Base-by-base conservation (phyloP, 345 rosid genomes). In the Bretschneidera sinensis region DNA sequence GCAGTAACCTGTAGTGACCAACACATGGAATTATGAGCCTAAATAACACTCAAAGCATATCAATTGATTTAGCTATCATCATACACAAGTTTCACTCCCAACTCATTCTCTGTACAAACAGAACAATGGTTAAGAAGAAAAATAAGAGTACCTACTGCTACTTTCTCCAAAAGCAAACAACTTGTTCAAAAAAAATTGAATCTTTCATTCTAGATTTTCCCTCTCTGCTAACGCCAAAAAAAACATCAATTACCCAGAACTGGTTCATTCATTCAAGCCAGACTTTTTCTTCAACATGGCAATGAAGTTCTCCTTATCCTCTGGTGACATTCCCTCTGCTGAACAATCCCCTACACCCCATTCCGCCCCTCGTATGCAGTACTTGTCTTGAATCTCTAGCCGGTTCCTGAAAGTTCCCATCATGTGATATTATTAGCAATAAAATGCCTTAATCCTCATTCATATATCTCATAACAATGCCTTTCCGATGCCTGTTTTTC, bases 321-420 rank as follows among this genome's bases (percentile, higher is more conserved):
- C 82, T 1, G 83, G 81, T 1, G 89, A 72, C 98, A 92, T 89
- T 11, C 84, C 96, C 43, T 73, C 94, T 0, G 88, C 75, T 17
- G 98, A 87, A 55, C 98, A 92, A 71, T 92, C 98, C 62, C 98
- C 98, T 0, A 92, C 84, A 6, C 98, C 98, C 97, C 96, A 89
- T 65, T 89, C 96, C 2, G 98, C 96, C 21, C 95, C 98, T 0
- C 98, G 82, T 17, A 89, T 34, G 74, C 98, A 92, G 64, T 92
- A 92, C 61, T 89, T 92, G 79, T 89, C 95, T 63, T 72, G 83
- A 56, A 73, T 78, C 53, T 61, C 75, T 76, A 71, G 82, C 61
- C 65, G 67, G 77, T 92, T 87, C 83, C 98, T 87, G 80, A 16
- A 16, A 60, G 55, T 68, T 28, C 35, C 24, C 17, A 31, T 31